Percentiles rank a stretch among this genome's conserved stretches.
Evolutionary conservation across 192 early-diverging fungal genomes (phyloP).

Genomic region (Geosiphon pyriformis): DNA sequence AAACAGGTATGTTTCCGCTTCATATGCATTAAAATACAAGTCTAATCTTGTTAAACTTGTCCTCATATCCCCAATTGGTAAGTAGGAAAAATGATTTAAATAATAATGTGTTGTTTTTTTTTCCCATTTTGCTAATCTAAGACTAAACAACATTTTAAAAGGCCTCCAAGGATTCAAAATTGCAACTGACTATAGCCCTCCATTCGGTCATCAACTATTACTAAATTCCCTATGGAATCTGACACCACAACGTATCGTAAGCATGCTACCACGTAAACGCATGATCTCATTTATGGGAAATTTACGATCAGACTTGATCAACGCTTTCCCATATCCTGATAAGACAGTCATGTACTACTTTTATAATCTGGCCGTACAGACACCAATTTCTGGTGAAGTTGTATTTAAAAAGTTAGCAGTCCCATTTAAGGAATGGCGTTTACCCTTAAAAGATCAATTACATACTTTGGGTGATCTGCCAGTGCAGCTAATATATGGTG

Average conservation of each 20-base stretch:
- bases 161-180: conserved; percentile 25
- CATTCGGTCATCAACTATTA: conserved; percentile 11
- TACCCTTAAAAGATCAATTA: conserved; percentile 21
- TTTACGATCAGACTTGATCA: neutral
- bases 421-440: conserved; percentile 26
- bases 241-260: conserved; percentile 26
- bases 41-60: conserved; percentile 22
- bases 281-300: conserved; percentile 10
- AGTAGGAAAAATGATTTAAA: neutral
- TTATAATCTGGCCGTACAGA: conserved; percentile 20
- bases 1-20: conserved; percentile 19
- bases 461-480: conserved; percentile 14
- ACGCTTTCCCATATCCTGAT: conserved; percentile 21
- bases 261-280: conserved; percentile 22
- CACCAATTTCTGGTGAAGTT: conserved; percentile 23
- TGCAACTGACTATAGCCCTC: conserved; percentile 4
- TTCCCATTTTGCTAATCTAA: neutral
- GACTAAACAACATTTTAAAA: neutral
- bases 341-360: conserved; percentile 23
- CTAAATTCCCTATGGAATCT: conserved; percentile 17
- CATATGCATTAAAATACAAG: conserved; percentile 26
- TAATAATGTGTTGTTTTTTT: too few relatives aligned
- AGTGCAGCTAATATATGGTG: conserved; percentile 19
- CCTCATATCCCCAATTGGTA: conserved; percentile 21
- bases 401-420: conserved; percentile 18